phyloP scores from a whole-genome alignment of 345 rosid genomes.

The Linum usitatissimum region DNA sequence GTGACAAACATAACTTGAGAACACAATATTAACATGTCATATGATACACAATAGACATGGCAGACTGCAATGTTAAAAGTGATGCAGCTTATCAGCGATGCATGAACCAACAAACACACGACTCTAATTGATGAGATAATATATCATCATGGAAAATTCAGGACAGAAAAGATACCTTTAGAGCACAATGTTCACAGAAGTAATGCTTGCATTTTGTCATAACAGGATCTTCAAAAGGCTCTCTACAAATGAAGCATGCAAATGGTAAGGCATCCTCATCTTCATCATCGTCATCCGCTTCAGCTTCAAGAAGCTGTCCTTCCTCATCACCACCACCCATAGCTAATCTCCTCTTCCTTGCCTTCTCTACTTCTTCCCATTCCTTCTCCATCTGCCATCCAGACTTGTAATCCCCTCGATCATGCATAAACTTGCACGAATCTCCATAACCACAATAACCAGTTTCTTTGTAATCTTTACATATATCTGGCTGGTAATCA shows the following conservation, averaged over 20 bases:
- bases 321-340: constrained; percentile 49
- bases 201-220: constrained; percentile 80
- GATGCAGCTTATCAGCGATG: not conserved
- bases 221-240: constrained; percentile 71
- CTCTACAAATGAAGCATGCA: constrained; percentile 80
- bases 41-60: too few relatives aligned
- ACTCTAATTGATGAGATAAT: too few relatives aligned
- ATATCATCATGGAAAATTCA: constrained; percentile 1
- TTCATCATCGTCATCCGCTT: constrained; percentile 29
- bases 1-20: too few relatives aligned
- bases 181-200: constrained; percentile 91
- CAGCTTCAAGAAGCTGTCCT: constrained; percentile 23
- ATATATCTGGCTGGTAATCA: constrained; percentile 85
- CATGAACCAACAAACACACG: not conserved
- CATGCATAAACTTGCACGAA: constrained; percentile 83
- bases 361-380: constrained; percentile 85
- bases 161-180: constrained; percentile 36
- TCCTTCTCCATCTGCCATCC: constrained; percentile 91
- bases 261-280: constrained; percentile 60
- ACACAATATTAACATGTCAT: too few relatives aligned
- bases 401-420: constrained; percentile 82
- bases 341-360: constrained; percentile 67
- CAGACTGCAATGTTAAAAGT: too few relatives aligned
- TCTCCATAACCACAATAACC: constrained; percentile 94
- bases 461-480: constrained; percentile 90